Base-by-base conservation (phyloP, 345 rosid species). In the Citrus inodora region DNA sequence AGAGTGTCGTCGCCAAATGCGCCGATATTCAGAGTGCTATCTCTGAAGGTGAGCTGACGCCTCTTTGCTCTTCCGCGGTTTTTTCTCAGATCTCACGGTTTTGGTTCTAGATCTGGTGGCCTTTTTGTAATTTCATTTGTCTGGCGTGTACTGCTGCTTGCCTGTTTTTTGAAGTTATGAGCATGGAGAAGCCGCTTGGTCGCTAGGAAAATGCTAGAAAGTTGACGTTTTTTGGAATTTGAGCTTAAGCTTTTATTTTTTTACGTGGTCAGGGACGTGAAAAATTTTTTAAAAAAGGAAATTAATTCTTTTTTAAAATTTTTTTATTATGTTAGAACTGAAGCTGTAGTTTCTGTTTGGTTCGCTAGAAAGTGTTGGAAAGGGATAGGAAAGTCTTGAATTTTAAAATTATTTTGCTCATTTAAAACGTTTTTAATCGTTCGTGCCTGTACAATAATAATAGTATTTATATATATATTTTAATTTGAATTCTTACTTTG, bases 21-120 rank as follows among this genome's bases (percentile, higher is more conserved):
- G 93, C 93, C 25, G 97, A 90, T 9, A 92, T 94, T 37, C 98
- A 94, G 73, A 90, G 28, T 55, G 98, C 97, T 68, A 94, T 94
- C 7, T 89, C 96, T 3, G 92, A 90, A 91, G 97, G 97, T 94
- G 67, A 83, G 42, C 17, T 24, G 14, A 56, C 73, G 11, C 10
- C 59, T 7, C 6, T 40, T 24, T 53, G 19, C 21, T 0, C 22
- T 17, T 17, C 6, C 14, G 17, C 5, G 5, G 51, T 53, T 53
- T 17, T 17, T 53, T 17, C 33, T 33, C 7, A 61, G 69, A 74
- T 74, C 77, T 74, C 2, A 61, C 19, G 4, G 9, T 60, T 61
- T 40, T 4, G 16, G 37, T 63, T n/a, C 62, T 58, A 60, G 80
- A 76, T 74, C 79, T 73, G 48, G 38, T 76, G 55, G 19, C 61